Conservation (phyloP, 1,284 basidiomycete species). For the Vanrija pseudolonga region DNA sequence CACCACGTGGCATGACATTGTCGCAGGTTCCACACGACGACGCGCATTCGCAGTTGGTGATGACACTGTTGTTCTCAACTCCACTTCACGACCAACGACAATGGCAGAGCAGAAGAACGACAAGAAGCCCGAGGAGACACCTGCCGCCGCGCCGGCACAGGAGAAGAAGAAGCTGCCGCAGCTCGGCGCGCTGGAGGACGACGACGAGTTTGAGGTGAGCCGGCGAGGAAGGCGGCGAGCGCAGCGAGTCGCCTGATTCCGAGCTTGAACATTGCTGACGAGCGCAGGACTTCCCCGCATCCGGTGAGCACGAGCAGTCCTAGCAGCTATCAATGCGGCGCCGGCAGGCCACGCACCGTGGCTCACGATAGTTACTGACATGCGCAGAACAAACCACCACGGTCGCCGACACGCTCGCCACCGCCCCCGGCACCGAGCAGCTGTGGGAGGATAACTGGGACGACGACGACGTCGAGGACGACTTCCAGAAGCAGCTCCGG, state of each 20-base stretch:
- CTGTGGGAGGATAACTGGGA: slow-evolving; percentile 99
- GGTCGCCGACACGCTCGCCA: slow-evolving; percentile 37
- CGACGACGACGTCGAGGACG: slow-evolving; percentile 96
- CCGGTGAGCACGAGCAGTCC: slow-evolving; percentile 26
- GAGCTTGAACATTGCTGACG: not conserved
- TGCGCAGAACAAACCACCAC: slow-evolving; percentile 29
- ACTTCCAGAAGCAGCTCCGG: slow-evolving; percentile 90
- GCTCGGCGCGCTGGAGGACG: slow-evolving; percentile 50
- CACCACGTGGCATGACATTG: no score
- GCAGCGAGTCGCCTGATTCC: not conserved
- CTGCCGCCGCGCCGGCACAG: not conserved
- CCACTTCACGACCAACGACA: not conserved
- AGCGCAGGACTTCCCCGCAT: slow-evolving; percentile 44
- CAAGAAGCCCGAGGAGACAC: slow-evolving; percentile 9
- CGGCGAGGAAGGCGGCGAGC: no score
- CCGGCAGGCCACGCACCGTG: not conserved
- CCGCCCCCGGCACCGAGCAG: slow-evolving; percentile 47
- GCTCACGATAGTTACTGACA: not conserved
- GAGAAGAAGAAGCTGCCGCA: slow-evolving; percentile 46
- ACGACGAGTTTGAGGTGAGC: slow-evolving; percentile 52
- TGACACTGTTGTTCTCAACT: not conserved
- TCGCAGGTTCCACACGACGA: no score
- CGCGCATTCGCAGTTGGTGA: no score
- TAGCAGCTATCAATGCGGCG: not conserved
- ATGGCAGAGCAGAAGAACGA: slow-evolving; percentile 17